phyloP scores from a whole-genome alignment of 306 rosid species.

The Begonia peltatifolia region DNA sequence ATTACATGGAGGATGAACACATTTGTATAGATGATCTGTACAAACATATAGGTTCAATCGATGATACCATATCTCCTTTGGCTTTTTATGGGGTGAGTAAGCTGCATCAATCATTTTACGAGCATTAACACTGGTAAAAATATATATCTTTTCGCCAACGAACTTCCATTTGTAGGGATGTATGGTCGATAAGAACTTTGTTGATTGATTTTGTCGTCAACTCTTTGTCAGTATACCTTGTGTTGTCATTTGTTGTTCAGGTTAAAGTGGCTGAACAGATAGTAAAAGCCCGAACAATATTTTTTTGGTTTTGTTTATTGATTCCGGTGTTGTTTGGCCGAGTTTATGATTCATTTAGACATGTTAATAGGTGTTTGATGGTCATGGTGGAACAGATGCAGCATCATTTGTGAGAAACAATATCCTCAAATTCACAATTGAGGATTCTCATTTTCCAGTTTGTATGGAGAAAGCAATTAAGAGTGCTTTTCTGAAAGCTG shows the following conservation, averaged over 20 bases:
- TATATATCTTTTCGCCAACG: background rate
- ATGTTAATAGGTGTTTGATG: constrained; percentile 59
- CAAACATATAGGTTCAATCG: constrained; percentile 33
- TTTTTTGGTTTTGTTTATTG: too few relatives aligned
- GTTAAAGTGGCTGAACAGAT: too few relatives aligned
- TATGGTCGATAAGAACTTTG: too few relatives aligned
- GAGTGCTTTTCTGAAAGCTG: constrained; percentile 62
- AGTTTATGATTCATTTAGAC: constrained; percentile 4
- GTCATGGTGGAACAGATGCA: constrained; percentile 78
- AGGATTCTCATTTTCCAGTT: constrained; percentile 53
- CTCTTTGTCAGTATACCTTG: background rate
- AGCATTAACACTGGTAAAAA: too few relatives aligned
- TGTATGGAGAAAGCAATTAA: constrained; percentile 45
- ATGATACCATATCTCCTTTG: constrained; percentile 37
- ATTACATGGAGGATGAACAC: constrained; percentile 79
- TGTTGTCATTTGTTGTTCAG: too few relatives aligned
- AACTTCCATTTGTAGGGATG: background rate
- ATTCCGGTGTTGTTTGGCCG: too few relatives aligned
- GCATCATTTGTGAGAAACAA: constrained; percentile 52
- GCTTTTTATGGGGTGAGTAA: constrained; percentile 71
- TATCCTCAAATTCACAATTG: constrained; percentile 56
- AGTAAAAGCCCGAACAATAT: too few relatives aligned
- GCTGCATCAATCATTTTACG: too few relatives aligned
- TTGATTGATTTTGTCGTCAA: background rate
- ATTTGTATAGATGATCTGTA: constrained; percentile 53